phyloP scores from a whole-genome alignment of 176 grass and related monocot species.

The Saccharum spontaneum region DNA sequence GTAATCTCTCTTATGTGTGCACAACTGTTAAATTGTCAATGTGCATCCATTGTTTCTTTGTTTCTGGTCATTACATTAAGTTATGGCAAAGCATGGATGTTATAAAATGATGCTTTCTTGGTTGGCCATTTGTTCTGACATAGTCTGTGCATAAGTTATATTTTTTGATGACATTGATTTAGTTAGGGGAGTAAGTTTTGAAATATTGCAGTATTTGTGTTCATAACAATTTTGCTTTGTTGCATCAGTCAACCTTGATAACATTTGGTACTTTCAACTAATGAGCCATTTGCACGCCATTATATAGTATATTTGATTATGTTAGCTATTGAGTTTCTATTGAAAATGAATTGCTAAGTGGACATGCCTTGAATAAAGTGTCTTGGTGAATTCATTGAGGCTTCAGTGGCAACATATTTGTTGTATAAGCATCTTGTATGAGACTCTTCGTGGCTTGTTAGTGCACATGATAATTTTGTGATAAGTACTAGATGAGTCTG shows the following conservation, averaged over 20 bases:
- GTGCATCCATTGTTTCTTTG: background rate
- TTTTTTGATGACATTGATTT: background rate
- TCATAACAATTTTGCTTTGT: background rate
- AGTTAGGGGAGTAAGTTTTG: background rate
- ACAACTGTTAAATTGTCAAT: background rate
- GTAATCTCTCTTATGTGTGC: background rate
- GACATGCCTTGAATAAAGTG: background rate
- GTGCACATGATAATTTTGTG: background rate
- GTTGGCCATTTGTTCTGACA: background rate
- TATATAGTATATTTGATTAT: background rate
- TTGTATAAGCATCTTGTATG: too few species aligned
- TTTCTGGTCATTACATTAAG: background rate
- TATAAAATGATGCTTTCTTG: background rate
- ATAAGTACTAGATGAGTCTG: background rate
- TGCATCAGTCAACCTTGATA: too few species aligned
- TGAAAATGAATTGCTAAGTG: background rate
- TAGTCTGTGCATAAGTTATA: background rate
- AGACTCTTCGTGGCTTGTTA: background rate
- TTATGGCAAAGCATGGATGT: background rate
- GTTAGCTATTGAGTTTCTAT: background rate
- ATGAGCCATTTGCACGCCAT: background rate
- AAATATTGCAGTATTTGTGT: background rate
- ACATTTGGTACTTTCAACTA: background rate
- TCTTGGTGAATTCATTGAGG: background rate
- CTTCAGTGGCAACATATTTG: background rate